These are phyloP conservation scores for Talaromyces atroroseus DNA, from an alignment of 2,329 filamentous ascomycete species.

Conservation along the genomic window DNA sequence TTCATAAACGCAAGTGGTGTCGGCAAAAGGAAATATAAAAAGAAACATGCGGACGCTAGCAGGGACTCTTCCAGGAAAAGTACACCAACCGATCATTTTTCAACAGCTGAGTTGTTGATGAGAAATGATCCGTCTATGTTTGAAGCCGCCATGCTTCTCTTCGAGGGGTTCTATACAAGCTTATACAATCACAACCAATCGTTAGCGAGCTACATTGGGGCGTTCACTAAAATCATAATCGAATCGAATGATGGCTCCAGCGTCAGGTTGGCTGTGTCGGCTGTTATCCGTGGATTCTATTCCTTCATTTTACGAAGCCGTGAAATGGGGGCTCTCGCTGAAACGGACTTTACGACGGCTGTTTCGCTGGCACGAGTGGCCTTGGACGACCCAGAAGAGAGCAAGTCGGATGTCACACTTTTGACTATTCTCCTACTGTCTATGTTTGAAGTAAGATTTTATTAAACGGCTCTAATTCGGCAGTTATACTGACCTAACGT, in stretches of 20 bases:
- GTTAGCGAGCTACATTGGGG: not conserved
- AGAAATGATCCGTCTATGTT: not conserved
- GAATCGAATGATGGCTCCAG: not conserved
- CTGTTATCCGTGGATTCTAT: not conserved
- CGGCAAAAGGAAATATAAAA: not conserved
- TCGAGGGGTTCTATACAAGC: not conserved
- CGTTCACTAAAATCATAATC: not conserved
- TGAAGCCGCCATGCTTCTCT: not conserved
- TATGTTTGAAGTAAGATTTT: conserved; percentile 1
- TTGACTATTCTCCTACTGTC: conserved; percentile 5
- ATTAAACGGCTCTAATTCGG: not conserved
- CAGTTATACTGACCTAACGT: not conserved
- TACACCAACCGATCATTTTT: not conserved
- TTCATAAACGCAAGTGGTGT: not conserved
- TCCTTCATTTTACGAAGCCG: not conserved
- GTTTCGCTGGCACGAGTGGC: conserved; percentile 3
- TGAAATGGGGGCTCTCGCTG: not conserved
- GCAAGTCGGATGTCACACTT: conserved; percentile 4
- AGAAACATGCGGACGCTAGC: not conserved
- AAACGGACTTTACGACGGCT: conserved; percentile 2
- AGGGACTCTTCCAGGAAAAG: not conserved
- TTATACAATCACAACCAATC: not conserved
- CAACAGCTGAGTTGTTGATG: not conserved
- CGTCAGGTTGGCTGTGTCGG: not conserved
- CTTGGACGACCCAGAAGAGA: conserved; percentile 3